These are phyloP conservation scores for Leucosporidium creatinivorum DNA, from an alignment of 768 basidiomycete species.

Conservation along the genomic window DNA sequence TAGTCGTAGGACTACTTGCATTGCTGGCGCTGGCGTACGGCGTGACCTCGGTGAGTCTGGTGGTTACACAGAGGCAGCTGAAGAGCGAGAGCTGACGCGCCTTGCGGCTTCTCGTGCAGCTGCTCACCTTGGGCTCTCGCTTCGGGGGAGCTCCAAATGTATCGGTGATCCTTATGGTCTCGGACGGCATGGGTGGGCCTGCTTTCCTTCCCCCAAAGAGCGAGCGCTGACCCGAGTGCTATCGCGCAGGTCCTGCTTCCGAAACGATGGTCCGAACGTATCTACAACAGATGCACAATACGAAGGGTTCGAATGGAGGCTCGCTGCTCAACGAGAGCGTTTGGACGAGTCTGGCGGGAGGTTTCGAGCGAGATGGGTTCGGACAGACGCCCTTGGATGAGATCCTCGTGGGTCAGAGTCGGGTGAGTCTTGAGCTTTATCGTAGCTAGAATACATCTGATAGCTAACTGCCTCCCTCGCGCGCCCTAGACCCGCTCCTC, in stretches of 20 bases:
- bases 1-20: too few species aligned
- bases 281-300: constrained; percentile 6
- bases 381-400: neutral
- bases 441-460: neutral
- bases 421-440: neutral
- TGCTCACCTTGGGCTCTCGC: constrained; percentile 5
- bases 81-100: too few species aligned
- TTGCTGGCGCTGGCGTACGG: too few species aligned
- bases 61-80: too few species aligned
- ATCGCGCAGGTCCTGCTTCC: constrained; percentile 12
- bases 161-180: constrained; percentile 26
- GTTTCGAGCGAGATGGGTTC: neutral
- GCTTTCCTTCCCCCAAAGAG: neutral
- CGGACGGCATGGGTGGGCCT: constrained; percentile 18
- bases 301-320: constrained; percentile 1
- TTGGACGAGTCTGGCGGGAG: neutral
- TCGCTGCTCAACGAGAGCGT: neutral
- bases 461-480: neutral
- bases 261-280: constrained; percentile 18
- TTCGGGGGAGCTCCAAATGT: constrained; percentile 3
- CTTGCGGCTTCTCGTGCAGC: neutral
- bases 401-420: neutral
- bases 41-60: too few species aligned
- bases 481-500: constrained; percentile 6
- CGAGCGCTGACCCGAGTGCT: neutral